Evolutionary conservation across 495 filamentous ascomycete species (phyloP).

Genomic region (Penicillium longicatenatum): DNA sequence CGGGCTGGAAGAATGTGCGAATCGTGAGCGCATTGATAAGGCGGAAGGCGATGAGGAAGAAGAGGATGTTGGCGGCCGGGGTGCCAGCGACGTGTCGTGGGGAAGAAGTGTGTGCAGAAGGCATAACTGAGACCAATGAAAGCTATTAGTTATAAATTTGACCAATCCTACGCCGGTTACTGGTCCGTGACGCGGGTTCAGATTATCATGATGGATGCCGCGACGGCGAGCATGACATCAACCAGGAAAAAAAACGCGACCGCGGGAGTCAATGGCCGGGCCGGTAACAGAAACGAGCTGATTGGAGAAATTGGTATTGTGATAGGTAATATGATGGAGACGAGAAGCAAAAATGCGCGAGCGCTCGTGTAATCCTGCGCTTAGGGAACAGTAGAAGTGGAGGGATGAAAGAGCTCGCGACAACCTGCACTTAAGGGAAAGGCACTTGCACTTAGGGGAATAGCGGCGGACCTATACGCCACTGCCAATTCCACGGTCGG

Average conservation of each 20-base stretch:
- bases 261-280: constrained; percentile 1
- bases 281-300: neutral
- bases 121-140: constrained; percentile 11
- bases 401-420: constrained; percentile 34
- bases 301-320: neutral
- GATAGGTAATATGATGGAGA: neutral
- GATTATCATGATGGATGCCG: constrained; percentile 13
- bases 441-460: constrained; percentile 38
- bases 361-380: constrained; percentile 39
- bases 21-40: constrained; percentile 82
- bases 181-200: constrained; percentile 7
- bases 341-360: neutral
- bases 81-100: constrained; percentile 14
- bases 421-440: constrained; percentile 70
- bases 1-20: constrained; percentile 95
- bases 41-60: constrained; percentile 72
- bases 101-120: constrained; percentile 17
- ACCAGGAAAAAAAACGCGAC: neutral
- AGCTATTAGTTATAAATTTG: neutral
- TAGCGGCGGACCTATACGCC: constrained; percentile 26
- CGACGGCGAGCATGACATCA: constrained; percentile 4
- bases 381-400: constrained; percentile 34
- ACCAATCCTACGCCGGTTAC: neutral
- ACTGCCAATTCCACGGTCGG: constrained; percentile 14
- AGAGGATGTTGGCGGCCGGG: constrained; percentile 44